A percentile compares a stretch with the other conserved stretches of the same genome.
Evolutionary conservation across 169 alveolate genomes (phyloP).

Genomic region (Cryptosporidium sp.): DNA sequence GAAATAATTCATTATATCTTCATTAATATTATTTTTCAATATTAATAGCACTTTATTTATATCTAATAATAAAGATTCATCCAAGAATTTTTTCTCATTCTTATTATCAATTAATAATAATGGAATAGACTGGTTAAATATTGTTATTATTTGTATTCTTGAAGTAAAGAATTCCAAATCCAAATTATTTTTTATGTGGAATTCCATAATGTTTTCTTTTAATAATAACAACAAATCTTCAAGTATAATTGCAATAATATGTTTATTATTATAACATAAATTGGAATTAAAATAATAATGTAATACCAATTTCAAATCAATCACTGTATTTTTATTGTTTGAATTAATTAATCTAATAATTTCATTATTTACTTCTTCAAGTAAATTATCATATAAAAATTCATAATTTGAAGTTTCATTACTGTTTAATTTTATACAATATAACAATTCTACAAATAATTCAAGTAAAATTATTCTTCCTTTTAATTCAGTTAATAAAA

Average conservation of each 20-base stretch:
- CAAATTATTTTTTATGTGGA: neutral
- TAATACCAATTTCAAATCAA: conserved; percentile 21
- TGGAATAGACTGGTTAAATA: conserved; percentile 19
- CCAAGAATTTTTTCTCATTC: neutral
- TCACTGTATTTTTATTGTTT: conserved; percentile 1
- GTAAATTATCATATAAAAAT: conserved; percentile 34
- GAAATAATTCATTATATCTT: neutral
- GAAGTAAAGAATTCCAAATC: conserved; percentile 33
- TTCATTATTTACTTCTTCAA: conserved; percentile 14
- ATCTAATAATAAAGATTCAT: conserved; percentile 2
- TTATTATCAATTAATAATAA: neutral
- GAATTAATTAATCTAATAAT: conserved; percentile 22
- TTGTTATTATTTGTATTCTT: conserved; percentile 32
- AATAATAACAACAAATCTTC: conserved; percentile 25
- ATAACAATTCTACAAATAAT: neutral
- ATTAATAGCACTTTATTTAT: neutral
- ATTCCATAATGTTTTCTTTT: neutral
- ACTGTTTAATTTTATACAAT: neutral
- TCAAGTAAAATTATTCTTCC: conserved; percentile 58
- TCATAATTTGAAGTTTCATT: neutral
- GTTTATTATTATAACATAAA: neutral
- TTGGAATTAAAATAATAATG: conserved; percentile 17
- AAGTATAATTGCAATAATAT: neutral
- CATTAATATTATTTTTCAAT: neutral
- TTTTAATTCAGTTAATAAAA: conserved; percentile 7